Percentiles rank a stretch among this genome's conserved stretches.
Conservation (phyloP, 225 moss, liverwort and hornwort species). For the Thuidium tamariscinum region DNA sequence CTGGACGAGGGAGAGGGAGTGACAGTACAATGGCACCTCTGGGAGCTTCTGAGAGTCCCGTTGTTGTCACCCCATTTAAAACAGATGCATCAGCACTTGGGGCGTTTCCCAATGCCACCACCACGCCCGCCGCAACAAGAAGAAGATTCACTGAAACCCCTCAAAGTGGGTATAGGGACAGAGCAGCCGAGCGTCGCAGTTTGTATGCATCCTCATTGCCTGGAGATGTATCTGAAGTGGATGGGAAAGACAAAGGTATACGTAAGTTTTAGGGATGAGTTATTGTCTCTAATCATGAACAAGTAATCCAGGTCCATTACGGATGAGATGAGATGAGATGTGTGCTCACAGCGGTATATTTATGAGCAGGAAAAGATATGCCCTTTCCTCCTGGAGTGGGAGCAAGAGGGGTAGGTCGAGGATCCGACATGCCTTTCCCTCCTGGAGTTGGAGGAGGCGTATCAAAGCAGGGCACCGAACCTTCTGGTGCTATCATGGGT, state of each 20-base stretch:
- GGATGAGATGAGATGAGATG: constrained; percentile 9
- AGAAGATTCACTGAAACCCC: constrained; percentile 90
- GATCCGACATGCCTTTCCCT: constrained; percentile 96
- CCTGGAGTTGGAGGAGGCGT: constrained; percentile 90
- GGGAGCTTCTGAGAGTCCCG: constrained; percentile 28
- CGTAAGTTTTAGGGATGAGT: constrained; percentile 28
- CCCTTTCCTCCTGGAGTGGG: constrained; percentile 72
- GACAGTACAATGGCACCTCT: constrained; percentile 29
- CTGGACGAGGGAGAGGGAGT: constrained; percentile 53
- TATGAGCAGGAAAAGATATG: constrained; percentile 71
- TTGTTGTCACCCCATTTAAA: constrained; percentile 62
- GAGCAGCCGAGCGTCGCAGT: constrained; percentile 96
- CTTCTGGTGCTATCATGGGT: constrained; percentile 55
- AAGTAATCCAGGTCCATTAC: constrained; percentile 29
- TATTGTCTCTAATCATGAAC: constrained; percentile 36
- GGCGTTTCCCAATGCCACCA: constrained; percentile 50
- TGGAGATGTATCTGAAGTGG: constrained; percentile 61
- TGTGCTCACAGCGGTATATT: constrained; percentile 32
- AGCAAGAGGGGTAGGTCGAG: constrained; percentile 66
- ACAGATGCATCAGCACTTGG: constrained; percentile 95
- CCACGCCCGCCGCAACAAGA: constrained; percentile 46
- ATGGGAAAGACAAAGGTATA: constrained; percentile 90
- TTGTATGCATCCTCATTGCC: constrained; percentile 71
- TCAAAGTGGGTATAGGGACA: constrained; percentile 95
- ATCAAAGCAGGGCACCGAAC: constrained; percentile 39